Base-by-base conservation (phyloP, 2,329 filamentous ascomycete species). In the Hymenoscyphus fraxineus region DNA sequence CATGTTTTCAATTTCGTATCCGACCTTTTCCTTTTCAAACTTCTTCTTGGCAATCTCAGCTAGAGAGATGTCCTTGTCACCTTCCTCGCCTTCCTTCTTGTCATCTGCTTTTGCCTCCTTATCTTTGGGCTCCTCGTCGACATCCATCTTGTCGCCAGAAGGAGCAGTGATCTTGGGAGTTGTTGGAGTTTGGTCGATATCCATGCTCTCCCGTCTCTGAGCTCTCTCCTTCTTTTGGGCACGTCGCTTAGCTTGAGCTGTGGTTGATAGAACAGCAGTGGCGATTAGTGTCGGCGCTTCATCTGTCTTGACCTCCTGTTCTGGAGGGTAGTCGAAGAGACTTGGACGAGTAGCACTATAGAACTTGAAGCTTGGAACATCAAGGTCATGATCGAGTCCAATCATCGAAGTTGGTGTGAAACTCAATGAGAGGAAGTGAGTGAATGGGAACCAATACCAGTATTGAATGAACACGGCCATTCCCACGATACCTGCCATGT, bases 381-480 rank as follows among this genome's bases (percentile, higher is more conserved):
- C 92, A 15, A 99, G 84, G 74, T 97, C 92, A 74, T 96, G 90
- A 75, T 99, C 93, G 32, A 99, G 87, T 66, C 91, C 94, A 72
- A 98, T 97, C 74, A 99, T 91, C 1, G 95, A 91, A 1, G 96
- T 99, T 1, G 95, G 95, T n/a, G 92, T 93, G 79, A 99, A 98
- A 73, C 92, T 93, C 67, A 99, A 83, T 0, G 94, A 96, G 64
- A 99, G 78, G 86, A 99, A 99, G 79, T 99, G 95, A 38, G 95
- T 96, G 73, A 98, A 90, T 66, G 95, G 95, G 86, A 99, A 99
- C 95, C 95, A 99, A 82, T 99, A 99, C 95, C 95, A 99, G 82
- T 99, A 99, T 77, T 99, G 95, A 9, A 93, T 96, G 80, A 99
- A 99, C 62, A 99, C 91, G 35, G 93, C 94, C 88, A 97, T 97